phyloP scores from a whole-genome alignment of 768 basidiomycete species.

The Clitopilus hobsonii region DNA sequence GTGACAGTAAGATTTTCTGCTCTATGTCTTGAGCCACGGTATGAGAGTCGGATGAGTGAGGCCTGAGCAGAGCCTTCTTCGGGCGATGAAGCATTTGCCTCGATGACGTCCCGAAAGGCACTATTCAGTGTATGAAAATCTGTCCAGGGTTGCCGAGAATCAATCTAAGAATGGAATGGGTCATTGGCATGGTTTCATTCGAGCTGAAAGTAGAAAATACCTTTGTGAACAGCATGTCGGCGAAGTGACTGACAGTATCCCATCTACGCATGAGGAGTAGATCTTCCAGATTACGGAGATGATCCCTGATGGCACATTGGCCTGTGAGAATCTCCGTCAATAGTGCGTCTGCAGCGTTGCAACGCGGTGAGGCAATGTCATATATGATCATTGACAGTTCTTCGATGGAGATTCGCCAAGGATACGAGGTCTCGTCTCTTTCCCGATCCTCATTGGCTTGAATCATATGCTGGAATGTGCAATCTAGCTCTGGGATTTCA shows the following conservation, averaged over 20 bases:
- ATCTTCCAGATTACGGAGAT: conserved; percentile 62
- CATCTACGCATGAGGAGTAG: conserved; percentile 73
- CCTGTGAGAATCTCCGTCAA: conserved; percentile 58
- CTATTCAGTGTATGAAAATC: conserved; percentile 85
- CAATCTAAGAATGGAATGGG: conserved; percentile 49
- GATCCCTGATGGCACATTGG: conserved; percentile 61
- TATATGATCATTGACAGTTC: conserved; percentile 58
- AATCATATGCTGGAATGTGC: conserved; percentile 2
- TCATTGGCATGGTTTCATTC: not conserved
- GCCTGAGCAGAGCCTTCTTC: conserved; percentile 55
- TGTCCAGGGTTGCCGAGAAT: conserved; percentile 63
- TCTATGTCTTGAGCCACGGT: conserved; percentile 48
- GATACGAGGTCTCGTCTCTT: conserved; percentile 10
- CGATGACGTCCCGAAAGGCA: conserved; percentile 64
- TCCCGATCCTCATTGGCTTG: not conserved
- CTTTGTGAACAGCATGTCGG: conserved; percentile 71
- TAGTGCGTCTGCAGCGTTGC: conserved; percentile 42
- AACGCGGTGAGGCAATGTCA: conserved; percentile 57
- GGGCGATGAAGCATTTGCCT: conserved; percentile 36
- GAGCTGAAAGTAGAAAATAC: conserved; percentile 27
- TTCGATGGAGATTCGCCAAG: conserved; percentile 52
- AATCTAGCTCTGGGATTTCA: conserved; percentile 9
- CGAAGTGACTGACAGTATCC: conserved; percentile 72
- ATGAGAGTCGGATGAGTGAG: conserved; percentile 68
- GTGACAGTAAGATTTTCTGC: conserved; percentile 51